Evolutionary conservation across 768 basidiomycete species (phyloP).

Genomic region (Termitomyces sp.): DNA sequence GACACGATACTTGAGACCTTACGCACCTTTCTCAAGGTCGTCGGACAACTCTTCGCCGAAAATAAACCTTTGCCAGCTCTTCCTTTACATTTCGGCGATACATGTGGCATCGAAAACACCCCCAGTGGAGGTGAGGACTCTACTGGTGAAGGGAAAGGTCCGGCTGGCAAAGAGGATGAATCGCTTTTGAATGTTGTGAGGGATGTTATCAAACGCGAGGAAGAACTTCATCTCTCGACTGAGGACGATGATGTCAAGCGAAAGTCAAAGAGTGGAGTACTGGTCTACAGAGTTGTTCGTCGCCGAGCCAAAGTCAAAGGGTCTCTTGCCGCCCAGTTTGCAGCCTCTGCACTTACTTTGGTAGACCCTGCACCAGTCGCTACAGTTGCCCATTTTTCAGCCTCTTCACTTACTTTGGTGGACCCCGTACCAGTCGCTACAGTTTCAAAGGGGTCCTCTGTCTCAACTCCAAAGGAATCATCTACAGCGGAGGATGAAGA

Average conservation of each 20-base stretch:
- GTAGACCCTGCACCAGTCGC: background rate
- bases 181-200: slow-evolving; percentile 15
- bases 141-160: background rate
- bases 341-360: slow-evolving; percentile 10
- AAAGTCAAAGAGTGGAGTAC: slow-evolving; percentile 6
- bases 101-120: background rate
- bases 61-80: slow-evolving; percentile 25
- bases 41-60: slow-evolving; percentile 24
- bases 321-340: slow-evolving; percentile 8
- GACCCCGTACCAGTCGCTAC: background rate
- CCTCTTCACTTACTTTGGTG: slow-evolving; percentile 11
- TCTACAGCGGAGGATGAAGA: slow-evolving; percentile 1
- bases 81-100: slow-evolving; percentile 4
- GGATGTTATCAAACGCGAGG: slow-evolving; percentile 14
- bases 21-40: slow-evolving; percentile 29
- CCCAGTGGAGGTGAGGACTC: background rate
- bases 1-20: slow-evolving; percentile 31
- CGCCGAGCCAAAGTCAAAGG: slow-evolving; percentile 12
- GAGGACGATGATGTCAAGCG: slow-evolving; percentile 1
- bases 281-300: slow-evolving; percentile 20
- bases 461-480: slow-evolving; percentile 5
- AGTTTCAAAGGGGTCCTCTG: slow-evolving; percentile 1
- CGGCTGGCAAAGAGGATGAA: background rate
- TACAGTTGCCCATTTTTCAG: background rate
- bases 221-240: background rate